Evolutionary conservation across 2,329 filamentous ascomycete genomes (phyloP).

Genomic region (Monilinia fructicola): DNA sequence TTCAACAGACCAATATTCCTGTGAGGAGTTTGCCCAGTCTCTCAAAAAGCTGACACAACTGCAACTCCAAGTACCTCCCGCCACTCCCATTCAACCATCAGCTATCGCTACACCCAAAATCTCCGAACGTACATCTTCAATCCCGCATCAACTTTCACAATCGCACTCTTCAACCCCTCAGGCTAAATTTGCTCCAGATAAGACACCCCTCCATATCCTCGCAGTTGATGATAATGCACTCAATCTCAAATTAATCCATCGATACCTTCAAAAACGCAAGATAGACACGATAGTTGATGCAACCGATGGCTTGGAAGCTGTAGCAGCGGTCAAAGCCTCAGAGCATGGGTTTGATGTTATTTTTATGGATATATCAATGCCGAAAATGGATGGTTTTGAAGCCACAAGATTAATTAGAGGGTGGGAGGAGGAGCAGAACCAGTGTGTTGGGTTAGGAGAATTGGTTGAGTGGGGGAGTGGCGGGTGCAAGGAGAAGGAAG

Average conservation of each 20-base stretch:
- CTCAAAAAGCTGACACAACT: not conserved
- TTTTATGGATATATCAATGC: conserved; percentile 56
- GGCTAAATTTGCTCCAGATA: not conserved
- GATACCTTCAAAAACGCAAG: conserved; percentile 37
- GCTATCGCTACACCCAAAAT: not conserved
- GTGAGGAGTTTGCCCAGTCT: not conserved
- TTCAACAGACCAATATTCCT: not conserved
- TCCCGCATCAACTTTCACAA: not conserved
- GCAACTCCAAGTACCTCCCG: conserved; percentile 2
- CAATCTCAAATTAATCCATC: conserved; percentile 42
- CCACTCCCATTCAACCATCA: not conserved
- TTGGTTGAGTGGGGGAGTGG: not conserved
- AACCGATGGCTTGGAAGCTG: conserved; percentile 47
- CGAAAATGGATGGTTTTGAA: conserved; percentile 52
- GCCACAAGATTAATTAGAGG: conserved; percentile 49
- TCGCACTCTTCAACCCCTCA: not conserved
- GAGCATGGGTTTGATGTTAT: conserved; percentile 44
- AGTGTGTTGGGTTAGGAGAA: not conserved
- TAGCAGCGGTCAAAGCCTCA: conserved; percentile 37
- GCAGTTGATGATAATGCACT: conserved; percentile 44
- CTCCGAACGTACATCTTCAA: not conserved
- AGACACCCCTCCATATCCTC: conserved; percentile 29
- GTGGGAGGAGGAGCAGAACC: not conserved
- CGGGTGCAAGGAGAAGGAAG: not conserved
- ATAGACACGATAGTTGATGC: conserved; percentile 42